These are phyloP conservation scores for Aureobasidium vineae DNA, from an alignment of 2,329 filamentous ascomycete genomes.

Conservation along the genomic window DNA sequence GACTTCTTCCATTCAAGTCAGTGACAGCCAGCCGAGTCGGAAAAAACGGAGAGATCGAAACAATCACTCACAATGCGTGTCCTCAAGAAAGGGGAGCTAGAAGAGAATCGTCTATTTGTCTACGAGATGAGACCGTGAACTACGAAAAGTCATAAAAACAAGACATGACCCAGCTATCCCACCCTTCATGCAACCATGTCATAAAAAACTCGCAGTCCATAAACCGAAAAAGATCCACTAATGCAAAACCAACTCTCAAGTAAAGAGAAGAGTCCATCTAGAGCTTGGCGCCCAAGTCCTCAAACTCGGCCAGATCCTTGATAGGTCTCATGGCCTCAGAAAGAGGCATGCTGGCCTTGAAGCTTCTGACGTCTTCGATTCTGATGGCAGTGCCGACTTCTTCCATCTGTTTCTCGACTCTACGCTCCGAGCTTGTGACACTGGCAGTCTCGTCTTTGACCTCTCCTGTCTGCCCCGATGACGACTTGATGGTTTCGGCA, in stretches of 20 bases:
- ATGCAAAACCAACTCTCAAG: background rate
- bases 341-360: conserved; percentile 71
- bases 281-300: conserved; percentile 80
- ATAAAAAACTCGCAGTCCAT: background rate
- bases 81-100: background rate
- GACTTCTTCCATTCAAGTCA: background rate
- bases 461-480: conserved; percentile 41
- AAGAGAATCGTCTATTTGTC: background rate
- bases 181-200: conserved; percentile 21
- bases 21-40: background rate
- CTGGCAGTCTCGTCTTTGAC: conserved; percentile 30
- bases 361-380: conserved; percentile 76
- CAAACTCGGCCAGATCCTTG: conserved; percentile 76
- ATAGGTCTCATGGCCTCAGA: conserved; percentile 71
- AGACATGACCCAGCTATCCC: conserved; percentile 19
- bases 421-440: conserved; percentile 30
- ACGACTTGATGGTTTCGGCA: conserved; percentile 29
- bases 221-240: background rate
- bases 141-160: background rate
- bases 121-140: background rate
- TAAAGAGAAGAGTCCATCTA: conserved; percentile 24
- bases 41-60: background rate
- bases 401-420: conserved; percentile 40
- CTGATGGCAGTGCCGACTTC: conserved; percentile 42
- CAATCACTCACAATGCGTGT: background rate